Evolutionary conservation across 495 filamentous ascomycete genomes (phyloP), one percentile per base, ranked within the genome.

Genomic region (Xylaria venustula): DNA sequence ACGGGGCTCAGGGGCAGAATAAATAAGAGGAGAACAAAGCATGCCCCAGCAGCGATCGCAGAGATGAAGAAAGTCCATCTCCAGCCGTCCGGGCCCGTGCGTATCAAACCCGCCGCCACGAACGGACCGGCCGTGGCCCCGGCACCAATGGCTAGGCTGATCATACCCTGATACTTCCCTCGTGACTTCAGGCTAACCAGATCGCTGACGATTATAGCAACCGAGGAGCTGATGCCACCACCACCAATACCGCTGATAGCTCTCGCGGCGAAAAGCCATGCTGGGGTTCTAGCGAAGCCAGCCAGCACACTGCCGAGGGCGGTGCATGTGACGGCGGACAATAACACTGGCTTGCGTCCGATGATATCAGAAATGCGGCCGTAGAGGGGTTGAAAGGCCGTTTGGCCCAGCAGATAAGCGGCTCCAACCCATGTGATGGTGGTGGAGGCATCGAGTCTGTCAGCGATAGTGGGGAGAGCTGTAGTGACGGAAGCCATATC

Each of bases 401-500:
- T 85, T 61, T 87, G 87, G 6, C 84, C 83, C 55, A 90, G 87
- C 17, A 89, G 70, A 15, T 84, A 84, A 0, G 85, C 85, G 5
- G 85, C 88, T 14, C 86, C 87, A 0, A 85, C 82, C 87, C 86
- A 90, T 0, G 84, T 66, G 23, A 88, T 87, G 5, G 83, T 85
- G 49, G 80, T 75, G 26, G 75, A 62, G 2, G 82, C 82, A 54
- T 81, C 64, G 1, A 88, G 73, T 46, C 86, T 82, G 51, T 73
- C 73, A 28, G 80, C 82, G 60, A 88, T 84, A 4, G 80, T 83
- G 3, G 85, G 85, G 1, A 88, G 71, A 8, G 82, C 81, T 22
- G 86, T 81, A 60, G 81, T 83, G 50, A 88, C 81, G 1, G 81
- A 79, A 67, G 87, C 87, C 61, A 87, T 84, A 60, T 88, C 85